Evolutionary conservation across 208 protist species (phyloP), one percentile per base, ranked within the genome.

Genomic region (Porcisia hertigi): DNA sequence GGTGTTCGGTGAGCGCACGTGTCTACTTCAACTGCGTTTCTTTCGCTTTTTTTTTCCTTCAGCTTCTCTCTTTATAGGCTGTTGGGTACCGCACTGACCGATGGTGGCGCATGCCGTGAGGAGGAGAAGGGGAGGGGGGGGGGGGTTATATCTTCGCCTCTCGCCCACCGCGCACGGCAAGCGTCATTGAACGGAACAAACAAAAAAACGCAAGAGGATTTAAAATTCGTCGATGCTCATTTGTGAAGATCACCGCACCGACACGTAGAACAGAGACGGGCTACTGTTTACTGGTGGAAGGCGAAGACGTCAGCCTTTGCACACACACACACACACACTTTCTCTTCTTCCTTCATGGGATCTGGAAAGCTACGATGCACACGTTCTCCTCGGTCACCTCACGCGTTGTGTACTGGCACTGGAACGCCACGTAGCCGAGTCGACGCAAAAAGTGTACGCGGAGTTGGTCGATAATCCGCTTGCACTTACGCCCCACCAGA

Each of bases 381-480:
- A 94, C 78, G 75, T 93, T 93, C 67, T 95, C 91, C 54, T 86
- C 88, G 11, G 91, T 95, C 12, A 93, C 72, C 25, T 78, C 71
- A 23, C 78, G 63, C 2, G 78, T 72, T 18, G 79, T 84, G 80
- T 95, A 95, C 57, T 82, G 65, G 54, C 81, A 90, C 34, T 92
- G 71, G 25, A 77, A 83, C 1, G 86, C 87, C n/a, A 58, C 62
- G 64, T 83, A 95, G 39, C 89, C 89, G 30, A 79, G 30, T n/a
- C 73, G 71, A 7, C 85, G 88, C 20, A 95, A 74, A 73, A 90
- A 92, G 39, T 79, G 73, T 34, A 93, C 76, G 1, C 89, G 87
- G 30, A 90, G 65, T 41, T 82, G 77, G 64, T 95, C 91, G 36
- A 95, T 83, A 9, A 95, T 80, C 45, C 91, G 79, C 75, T 95